These are phyloP conservation scores for Hypoxylon lenormandii DNA, from an alignment of 495 filamentous ascomycete genomes.

Conservation along the genomic window DNA sequence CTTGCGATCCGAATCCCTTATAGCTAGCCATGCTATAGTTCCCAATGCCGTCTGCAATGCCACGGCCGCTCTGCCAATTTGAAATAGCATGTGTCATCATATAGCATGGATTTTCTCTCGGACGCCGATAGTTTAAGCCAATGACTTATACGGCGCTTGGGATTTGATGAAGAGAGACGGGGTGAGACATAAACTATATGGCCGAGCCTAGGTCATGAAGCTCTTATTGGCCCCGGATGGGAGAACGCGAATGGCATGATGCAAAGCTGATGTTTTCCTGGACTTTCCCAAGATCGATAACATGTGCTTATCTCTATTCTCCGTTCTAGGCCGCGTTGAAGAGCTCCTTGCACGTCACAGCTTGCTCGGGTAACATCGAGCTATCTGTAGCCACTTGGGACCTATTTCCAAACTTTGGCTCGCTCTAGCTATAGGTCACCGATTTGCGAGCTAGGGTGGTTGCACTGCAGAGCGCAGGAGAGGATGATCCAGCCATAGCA, in stretches of 20 bases:
- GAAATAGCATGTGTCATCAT: too few relatives aligned
- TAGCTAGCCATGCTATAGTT: too few relatives aligned
- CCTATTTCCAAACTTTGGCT: background rate
- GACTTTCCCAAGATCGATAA: constrained; percentile 7
- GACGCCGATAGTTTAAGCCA: too few relatives aligned
- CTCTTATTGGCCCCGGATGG: background rate
- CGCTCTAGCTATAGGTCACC: constrained; percentile 7
- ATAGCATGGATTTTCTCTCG: too few relatives aligned
- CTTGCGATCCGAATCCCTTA: too few relatives aligned
- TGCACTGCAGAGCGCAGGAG: constrained; percentile 14
- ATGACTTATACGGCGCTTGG: too few relatives aligned
- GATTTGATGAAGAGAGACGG: too few relatives aligned
- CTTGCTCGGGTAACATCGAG: constrained; percentile 24
- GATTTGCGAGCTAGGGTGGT: constrained; percentile 12
- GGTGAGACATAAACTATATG: too few relatives aligned
- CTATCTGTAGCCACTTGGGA: constrained; percentile 15
- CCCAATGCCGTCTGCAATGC: too few relatives aligned
- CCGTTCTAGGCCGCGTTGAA: background rate
- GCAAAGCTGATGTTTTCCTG: background rate
- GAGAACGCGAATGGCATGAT: too few relatives aligned
- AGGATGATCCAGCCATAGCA: constrained; percentile 9
- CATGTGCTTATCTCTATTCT: constrained; percentile 40
- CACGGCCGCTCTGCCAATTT: too few relatives aligned
- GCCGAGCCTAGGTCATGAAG: background rate
- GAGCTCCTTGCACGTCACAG: constrained; percentile 10